Base-by-base conservation (phyloP, 2,329 filamentous ascomycete genomes). In the Trichocomaceae sp. region DNA sequence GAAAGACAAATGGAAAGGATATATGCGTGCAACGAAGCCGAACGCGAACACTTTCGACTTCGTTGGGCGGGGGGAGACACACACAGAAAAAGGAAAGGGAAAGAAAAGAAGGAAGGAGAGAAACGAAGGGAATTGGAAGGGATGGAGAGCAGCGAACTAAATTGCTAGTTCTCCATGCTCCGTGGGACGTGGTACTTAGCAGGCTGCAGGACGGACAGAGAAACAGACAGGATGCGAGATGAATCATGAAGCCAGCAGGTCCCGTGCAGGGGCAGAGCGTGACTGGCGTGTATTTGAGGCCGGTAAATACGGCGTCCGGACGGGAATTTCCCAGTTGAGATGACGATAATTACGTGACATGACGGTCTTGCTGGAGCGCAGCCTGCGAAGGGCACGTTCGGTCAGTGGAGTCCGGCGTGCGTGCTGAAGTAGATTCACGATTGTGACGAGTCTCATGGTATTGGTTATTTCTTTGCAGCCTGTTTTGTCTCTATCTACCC, bases 21-120 rank as follows among this genome's bases (percentile, higher is more conserved):
- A 52, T 35, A 41, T 52, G 56, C 44, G 46, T 47, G 48, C 56
- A 51, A 57, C 44, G 52, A 52, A 55, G 52, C 41, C 48, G 56
- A 58, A 52, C 52, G 49, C 44, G 48, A 52, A 46, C 22, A 52
- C 41, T 51, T 39, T 47, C 56, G 56, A 59, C 50, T 64, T 68
- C 64, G 63, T 62, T 63, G 63, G 63, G 67, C 63, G 66, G 67
- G 66, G 61, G 66, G 66, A 64, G 64, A 41, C 63, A 61, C 51
- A 64, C 56, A 62, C 54, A 60, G 63, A 61, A 50, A 26, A 64
- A 66, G 55, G 58, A 61, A 57, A n/a, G n/a, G 23, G 23, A 26
- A 7, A 26, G 23, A 26, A 26, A 26, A 26, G 4, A n/a, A n/a
- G n/a, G n/a, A n/a, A n/a, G 58, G 61, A 56, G 60, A 59, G 62